A percentile compares a stretch with the other conserved stretches of the same genome.
These are phyloP conservation scores for Trichoderma sp. DNA, from an alignment of 2,329 filamentous ascomycete species.

Conservation along the genomic window DNA sequence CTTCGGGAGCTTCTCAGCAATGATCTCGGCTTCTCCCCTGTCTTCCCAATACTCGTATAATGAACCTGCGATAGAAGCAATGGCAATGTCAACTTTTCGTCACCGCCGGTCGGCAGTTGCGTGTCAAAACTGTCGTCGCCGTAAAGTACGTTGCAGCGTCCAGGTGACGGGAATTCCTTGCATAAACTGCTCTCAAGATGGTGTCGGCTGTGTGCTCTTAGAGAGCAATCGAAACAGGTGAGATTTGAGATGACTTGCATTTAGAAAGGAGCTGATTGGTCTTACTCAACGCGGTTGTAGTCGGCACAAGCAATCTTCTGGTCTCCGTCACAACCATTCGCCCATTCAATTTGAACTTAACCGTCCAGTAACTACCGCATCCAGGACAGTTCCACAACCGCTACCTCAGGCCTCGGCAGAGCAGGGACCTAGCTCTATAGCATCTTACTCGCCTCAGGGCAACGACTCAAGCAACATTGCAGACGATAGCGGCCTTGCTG, in stretches of 20 bases:
- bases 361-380: not conserved
- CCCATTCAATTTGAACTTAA: not conserved
- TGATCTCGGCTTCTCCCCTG: not conserved
- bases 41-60: not conserved
- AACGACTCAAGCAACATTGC: not conserved
- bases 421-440: not conserved
- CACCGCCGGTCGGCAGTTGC: slow-evolving; percentile 5
- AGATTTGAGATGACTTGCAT: not conserved
- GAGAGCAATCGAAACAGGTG: not conserved
- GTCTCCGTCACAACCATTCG: not conserved
- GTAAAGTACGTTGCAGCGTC: slow-evolving; percentile 8
- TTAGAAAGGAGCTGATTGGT: not conserved
- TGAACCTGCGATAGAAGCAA: not conserved
- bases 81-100: not conserved
- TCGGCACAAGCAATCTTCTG: not conserved
- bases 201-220: not conserved
- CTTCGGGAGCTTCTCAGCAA: not conserved
- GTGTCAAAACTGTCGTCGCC: slow-evolving; percentile 4
- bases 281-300: not conserved
- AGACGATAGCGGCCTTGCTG: not conserved
- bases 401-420: not conserved
- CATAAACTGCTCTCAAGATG: not conserved
- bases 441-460: not conserved
- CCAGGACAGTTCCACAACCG: not conserved
- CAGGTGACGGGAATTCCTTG: slow-evolving; percentile 1